Percentiles rank a stretch among this genome's conserved stretches.
phyloP scores from a whole-genome alignment of 1,139 yeast species.

The Candida neerlandica region DNA sequence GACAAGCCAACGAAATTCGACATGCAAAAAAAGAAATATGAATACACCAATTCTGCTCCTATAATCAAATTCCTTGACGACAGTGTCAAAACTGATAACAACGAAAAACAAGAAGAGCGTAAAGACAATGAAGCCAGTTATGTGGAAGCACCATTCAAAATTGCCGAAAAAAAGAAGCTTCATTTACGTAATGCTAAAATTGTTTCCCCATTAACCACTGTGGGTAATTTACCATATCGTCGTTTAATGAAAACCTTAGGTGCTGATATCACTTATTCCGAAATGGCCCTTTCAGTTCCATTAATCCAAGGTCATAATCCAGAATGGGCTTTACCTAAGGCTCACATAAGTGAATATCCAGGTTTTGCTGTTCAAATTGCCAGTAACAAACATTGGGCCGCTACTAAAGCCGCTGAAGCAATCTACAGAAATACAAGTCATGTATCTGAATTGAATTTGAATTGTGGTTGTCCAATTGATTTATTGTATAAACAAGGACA shows the following conservation, averaged over 20 bases:
- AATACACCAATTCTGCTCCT: conserved; percentile 56
- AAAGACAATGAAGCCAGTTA: conserved; percentile 47
- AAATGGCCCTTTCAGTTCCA: conserved; percentile 91
- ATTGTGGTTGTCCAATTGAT: conserved; percentile 98
- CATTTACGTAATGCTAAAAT: conserved; percentile 75
- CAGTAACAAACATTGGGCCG: conserved; percentile 90
- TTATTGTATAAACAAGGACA: conserved; percentile 90
- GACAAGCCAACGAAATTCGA: conserved; percentile 51
- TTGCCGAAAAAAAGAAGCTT: conserved; percentile 78
- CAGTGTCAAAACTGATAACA: conserved; percentile 40
- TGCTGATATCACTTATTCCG: conserved; percentile 91
- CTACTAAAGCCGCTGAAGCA: conserved; percentile 86
- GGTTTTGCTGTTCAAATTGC: conserved; percentile 96
- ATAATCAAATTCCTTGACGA: conserved; percentile 59
- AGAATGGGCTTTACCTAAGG: conserved; percentile 97
- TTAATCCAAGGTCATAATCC: conserved; percentile 85
- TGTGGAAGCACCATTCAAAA: conserved; percentile 74
- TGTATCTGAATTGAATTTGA: conserved; percentile 81
- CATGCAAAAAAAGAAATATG: conserved; percentile 66
- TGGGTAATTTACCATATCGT: conserved; percentile 94
- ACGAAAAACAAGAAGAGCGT: conserved; percentile 33
- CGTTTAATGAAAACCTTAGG: conserved; percentile 89
- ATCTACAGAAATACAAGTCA: conserved; percentile 55
- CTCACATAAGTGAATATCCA: conserved; percentile 78
- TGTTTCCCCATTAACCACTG: conserved; percentile 94